Evolutionary conservation across 768 basidiomycete genomes (phyloP), one percentile per base, ranked within the genome.

Genomic region (Astraeus odoratus): DNA sequence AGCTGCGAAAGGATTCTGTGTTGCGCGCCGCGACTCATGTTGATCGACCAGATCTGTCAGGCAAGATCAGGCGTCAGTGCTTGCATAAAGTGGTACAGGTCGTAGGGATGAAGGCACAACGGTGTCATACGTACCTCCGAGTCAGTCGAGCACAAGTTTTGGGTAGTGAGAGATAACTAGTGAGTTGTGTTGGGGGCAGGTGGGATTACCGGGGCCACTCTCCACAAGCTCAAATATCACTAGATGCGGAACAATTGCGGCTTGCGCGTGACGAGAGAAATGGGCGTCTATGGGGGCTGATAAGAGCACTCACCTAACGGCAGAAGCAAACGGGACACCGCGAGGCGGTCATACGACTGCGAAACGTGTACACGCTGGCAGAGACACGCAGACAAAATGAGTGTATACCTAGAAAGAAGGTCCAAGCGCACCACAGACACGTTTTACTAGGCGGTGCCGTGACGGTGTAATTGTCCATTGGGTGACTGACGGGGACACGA

Each of bases 1-100:
- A 64, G 53, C 13, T 63, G 61, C 8, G 64, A 35, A 39, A 63
- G 57, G 1, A 63, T 43, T 15, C 59, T 62, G 22, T 65, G 53
- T 10, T 62, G 37, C 24, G 37, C 37, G 6, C 37, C 37, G 18
- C 37, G 37, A 13, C 37, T 38, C 37, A 38, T 38, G 15, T 7
- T 15, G 64, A 30, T 36, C n/a, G 26, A 22, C 18, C 19, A 20
- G 42, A 34, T 34, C 33, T 34, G 22, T 10, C n/a, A n/a, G 23
- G 36, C 24, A 15, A 7, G 25, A 36, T 36, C 24, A 36, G 26
- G 26, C 37, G 35, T 8, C 15, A 13, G 8, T 8, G 5, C 27
- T 13, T 29, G 27, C 6, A 29, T 6, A 29, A 29, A 29, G 27
- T 29, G 27, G 27, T 29, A 13, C 6, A 29, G 27, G 13, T 29